phyloP scores from a whole-genome alignment of 768 basidiomycete genomes.

The Phlegmacium glaucopus region DNA sequence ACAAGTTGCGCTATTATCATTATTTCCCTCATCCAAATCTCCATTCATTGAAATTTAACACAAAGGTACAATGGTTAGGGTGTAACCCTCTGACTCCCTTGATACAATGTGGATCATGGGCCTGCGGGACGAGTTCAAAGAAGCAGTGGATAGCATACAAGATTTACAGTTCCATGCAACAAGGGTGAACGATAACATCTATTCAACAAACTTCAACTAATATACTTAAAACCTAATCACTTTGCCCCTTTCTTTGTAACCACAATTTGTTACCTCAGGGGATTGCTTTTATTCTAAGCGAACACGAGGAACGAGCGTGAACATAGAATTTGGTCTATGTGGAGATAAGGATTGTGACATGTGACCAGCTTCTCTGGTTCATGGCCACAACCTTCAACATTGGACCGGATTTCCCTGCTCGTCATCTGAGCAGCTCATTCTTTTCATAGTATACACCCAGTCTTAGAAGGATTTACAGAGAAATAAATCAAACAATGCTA shows the following conservation, averaged over 20 bases:
- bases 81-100: conserved; percentile 69
- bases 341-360: no score
- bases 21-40: no score
- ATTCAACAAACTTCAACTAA: background rate
- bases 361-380: no score
- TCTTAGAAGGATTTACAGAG: no score
- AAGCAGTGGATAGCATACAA: conserved; percentile 48
- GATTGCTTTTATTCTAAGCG: no score
- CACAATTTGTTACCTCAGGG: conserved; percentile 74
- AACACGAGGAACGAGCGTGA: no score
- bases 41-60: background rate
- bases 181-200: conserved; percentile 18
- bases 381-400: no score
- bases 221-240: conserved; percentile 15
- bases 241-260: conserved; percentile 68
- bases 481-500: no score
- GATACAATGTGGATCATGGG: conserved; percentile 84
- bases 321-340: no score
- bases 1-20: conserved; percentile 41
- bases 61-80: conserved; percentile 44
- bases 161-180: conserved; percentile 39
- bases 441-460: no score
- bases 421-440: no score
- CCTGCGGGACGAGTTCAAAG: conserved; percentile 62
- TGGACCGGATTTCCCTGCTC: no score